phyloP scores from a whole-genome alignment of 495 filamentous ascomycete genomes.

The Lindgomyces ingoldianus region DNA sequence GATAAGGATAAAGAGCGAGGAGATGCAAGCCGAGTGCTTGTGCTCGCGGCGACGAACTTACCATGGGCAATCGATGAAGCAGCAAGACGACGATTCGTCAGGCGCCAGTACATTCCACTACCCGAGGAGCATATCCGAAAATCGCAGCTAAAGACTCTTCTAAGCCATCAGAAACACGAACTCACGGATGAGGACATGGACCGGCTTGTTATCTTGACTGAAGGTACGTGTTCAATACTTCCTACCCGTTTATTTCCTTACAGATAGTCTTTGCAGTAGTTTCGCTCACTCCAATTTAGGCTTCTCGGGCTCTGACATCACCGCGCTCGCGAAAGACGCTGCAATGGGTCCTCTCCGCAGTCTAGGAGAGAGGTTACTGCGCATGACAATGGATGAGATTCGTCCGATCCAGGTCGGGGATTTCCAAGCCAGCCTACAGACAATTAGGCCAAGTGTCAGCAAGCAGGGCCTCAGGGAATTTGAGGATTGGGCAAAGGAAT shows the following conservation, averaged over 20 bases:
- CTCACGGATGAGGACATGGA: slow-evolving; percentile 74
- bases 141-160: slow-evolving; percentile 71
- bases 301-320: slow-evolving; percentile 97
- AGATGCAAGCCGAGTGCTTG: slow-evolving; percentile 88
- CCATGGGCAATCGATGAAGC: slow-evolving; percentile 99
- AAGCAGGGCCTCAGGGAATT: slow-evolving; percentile 78
- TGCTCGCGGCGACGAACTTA: slow-evolving; percentile 93
- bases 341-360: slow-evolving; percentile 96
- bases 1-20: slow-evolving; percentile 67
- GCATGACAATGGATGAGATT: slow-evolving; percentile 92
- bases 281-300: no score
- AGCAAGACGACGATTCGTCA: slow-evolving; percentile 85
- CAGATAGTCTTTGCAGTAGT: no score
- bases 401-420: slow-evolving; percentile 79
- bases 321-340: slow-evolving; percentile 94
- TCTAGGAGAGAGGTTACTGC: slow-evolving; percentile 83
- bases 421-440: slow-evolving; percentile 80
- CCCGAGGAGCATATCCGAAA: slow-evolving; percentile 80
- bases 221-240: slow-evolving; percentile 61
- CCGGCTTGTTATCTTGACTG: slow-evolving; percentile 75
- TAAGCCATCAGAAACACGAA: slow-evolving; percentile 85
- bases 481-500: slow-evolving; percentile 92
- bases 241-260: slow-evolving; percentile 1
- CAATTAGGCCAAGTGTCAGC: slow-evolving; percentile 89
- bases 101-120: slow-evolving; percentile 92